phyloP scores from a whole-genome alignment of 2,329 filamentous ascomycete genomes.

The Passalora sequoiae region DNA sequence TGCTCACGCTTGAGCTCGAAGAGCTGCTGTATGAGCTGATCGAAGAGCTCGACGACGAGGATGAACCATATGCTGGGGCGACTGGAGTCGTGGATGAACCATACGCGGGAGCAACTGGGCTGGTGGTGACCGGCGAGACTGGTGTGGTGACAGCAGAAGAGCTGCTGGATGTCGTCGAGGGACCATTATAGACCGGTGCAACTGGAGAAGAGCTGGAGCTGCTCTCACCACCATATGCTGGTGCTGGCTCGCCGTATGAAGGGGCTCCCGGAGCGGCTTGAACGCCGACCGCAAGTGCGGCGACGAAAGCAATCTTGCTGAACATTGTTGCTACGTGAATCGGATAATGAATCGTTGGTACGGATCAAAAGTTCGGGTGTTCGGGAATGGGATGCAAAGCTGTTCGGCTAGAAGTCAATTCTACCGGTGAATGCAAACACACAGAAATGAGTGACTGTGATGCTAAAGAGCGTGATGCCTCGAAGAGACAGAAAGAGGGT shows the following conservation, averaged over 20 bases:
- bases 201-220: conserved; percentile 9
- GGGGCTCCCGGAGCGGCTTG: conserved; percentile 17
- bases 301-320: conserved; percentile 30
- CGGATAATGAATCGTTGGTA: conserved; percentile 11
- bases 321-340: conserved; percentile 21
- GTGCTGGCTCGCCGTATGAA: conserved; percentile 18
- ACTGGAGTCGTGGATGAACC: conserved; percentile 1
- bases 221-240: conserved; percentile 12
- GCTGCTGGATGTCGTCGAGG: neutral
- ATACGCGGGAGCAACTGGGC: too few relatives aligned
- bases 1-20: neutral
- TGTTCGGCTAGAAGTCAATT: conserved; percentile 22
- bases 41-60: conserved; percentile 8
- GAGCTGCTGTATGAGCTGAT: conserved; percentile 13
- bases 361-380: conserved; percentile 11
- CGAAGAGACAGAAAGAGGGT: conserved; percentile 27
- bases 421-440: conserved; percentile 22
- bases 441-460: conserved; percentile 31
- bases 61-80: neutral
- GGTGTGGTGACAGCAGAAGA: conserved; percentile 7
- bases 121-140: conserved; percentile 9
- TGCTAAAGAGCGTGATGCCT: conserved; percentile 33
- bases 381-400: conserved; percentile 7
- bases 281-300: conserved; percentile 27
- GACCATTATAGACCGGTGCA: conserved; percentile 6